Conservation (phyloP, 306 rosid species). For the Malus sieversii region DNA sequence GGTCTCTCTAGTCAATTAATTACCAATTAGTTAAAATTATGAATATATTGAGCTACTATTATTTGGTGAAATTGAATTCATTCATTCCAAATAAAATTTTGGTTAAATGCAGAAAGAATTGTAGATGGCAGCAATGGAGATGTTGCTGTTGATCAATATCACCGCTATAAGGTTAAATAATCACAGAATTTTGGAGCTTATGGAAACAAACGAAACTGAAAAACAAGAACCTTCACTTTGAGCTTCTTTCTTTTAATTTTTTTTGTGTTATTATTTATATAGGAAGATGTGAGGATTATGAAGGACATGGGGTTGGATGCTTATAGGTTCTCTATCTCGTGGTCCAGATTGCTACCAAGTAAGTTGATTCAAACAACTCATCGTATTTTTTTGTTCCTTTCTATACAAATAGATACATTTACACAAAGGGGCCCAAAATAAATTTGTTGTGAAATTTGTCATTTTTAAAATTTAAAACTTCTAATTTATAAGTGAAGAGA, state of each 20-base stretch:
- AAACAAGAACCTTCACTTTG: too few relatives aligned
- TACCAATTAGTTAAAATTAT: background rate
- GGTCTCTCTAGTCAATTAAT: slow-evolving; percentile 8
- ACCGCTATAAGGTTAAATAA: slow-evolving; percentile 9
- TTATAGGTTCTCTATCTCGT: slow-evolving; percentile 62
- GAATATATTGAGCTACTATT: background rate
- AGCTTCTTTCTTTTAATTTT: too few relatives aligned
- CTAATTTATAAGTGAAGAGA: too few relatives aligned
- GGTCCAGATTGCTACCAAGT: slow-evolving; percentile 75
- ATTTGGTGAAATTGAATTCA: too few relatives aligned
- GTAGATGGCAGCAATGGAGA: slow-evolving; percentile 16
- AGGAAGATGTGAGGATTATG: slow-evolving; percentile 13
- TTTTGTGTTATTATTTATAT: background rate
- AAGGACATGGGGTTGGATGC: slow-evolving; percentile 53
- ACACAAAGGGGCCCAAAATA: too few relatives aligned
- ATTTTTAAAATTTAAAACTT: too few relatives aligned
- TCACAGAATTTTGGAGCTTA: background rate
- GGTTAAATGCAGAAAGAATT: slow-evolving; percentile 27
- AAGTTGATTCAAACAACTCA: background rate
- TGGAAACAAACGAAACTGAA: too few relatives aligned
- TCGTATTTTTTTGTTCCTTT: too few relatives aligned
- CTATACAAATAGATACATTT: too few relatives aligned
- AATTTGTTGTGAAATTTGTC: too few relatives aligned
- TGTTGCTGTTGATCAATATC: slow-evolving; percentile 10
- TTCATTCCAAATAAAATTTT: too few relatives aligned